Base-by-base conservation (phyloP, 768 basidiomycete genomes). In the Hortiboletus campestris region DNA sequence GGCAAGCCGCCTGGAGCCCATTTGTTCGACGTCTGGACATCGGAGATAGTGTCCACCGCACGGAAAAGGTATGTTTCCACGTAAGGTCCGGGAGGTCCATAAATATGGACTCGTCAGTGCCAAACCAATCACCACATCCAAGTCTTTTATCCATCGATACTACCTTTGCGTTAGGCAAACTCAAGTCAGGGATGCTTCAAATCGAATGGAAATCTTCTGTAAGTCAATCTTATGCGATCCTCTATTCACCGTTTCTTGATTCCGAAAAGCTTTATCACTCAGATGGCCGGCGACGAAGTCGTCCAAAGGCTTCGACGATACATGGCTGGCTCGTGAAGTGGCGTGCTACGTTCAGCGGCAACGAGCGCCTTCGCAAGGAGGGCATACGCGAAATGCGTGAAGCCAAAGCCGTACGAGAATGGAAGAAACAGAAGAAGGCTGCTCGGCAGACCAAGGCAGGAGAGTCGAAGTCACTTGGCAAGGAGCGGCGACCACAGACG, bases 261-360 rank as follows among this genome's bases (percentile, higher is more conserved):
- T 44, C 38, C 25, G 35, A 36, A 41, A 50, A 71, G 70, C 66
- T 58, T 34, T 73, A 73, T 59, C 72, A 71, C 55, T 72, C 70
- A 29, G 38, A 74, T 44, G 76, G 78, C 32, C 64, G 73, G 48
- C 73, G 75, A 39, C 76, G 72, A 43, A 83, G 80, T 46, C 78
- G 76, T 32, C 79, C 80, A 40, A 84, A 80, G 51, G 65, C 75
- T n/a, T 79, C 78, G 7, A 78, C 80, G 12, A 78, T 88, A 69
- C 88, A 90, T 60, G 88, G 88, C 32, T 90, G 88, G 86, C 74
- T 89, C 56, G 82, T 84, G n/a, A 90, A 89, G 71, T 80, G 84
- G 81, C 79, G 88, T 57, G 88, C 87, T 25, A 89, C 88, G 13
- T 74, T 89, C 32, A 65, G 78, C 32, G 86, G 85, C 35, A 76